Evolutionary conservation across 2,329 filamentous ascomycete species (phyloP).

Genomic region (Colletotrichum nymphaeae): DNA sequence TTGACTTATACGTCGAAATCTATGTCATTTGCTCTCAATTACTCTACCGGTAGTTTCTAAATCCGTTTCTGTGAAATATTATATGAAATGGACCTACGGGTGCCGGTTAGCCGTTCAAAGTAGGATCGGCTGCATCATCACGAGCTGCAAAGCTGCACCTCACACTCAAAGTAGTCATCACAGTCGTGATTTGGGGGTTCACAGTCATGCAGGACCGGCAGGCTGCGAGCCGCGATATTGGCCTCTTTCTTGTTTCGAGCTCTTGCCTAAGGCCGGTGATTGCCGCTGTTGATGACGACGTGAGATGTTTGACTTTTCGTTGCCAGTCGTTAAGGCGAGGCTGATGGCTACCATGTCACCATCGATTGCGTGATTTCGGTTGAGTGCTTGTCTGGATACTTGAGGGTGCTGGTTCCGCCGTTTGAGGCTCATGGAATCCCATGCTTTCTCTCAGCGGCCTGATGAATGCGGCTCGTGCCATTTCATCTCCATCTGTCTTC

Average conservation of each 20-base stretch:
- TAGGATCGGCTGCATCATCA: background rate
- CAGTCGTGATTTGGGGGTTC: no score
- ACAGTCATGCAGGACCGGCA: no score
- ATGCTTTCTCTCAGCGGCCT: background rate
- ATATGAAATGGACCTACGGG: no score
- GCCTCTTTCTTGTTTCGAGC: background rate
- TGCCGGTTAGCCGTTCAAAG: background rate
- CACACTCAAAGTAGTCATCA: background rate
- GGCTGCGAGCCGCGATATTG: background rate
- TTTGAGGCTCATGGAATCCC: background rate
- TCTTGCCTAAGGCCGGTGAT: background rate
- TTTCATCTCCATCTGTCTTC: background rate
- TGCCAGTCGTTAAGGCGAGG: slow-evolving; percentile 13
- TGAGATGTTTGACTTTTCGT: background rate
- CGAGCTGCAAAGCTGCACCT: background rate
- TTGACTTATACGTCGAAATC: background rate
- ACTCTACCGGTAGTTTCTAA: background rate
- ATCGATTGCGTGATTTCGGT: slow-evolving; percentile 33
- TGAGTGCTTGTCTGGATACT: background rate
- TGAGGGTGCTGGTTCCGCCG: background rate
- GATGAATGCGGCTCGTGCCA: no score
- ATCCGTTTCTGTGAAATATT: no score
- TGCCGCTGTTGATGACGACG: background rate
- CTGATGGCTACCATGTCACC: slow-evolving; percentile 27
- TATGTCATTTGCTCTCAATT: background rate